Evolutionary conservation across 768 basidiomycete species (phyloP).

Genomic region (Austroboletus festivus): DNA sequence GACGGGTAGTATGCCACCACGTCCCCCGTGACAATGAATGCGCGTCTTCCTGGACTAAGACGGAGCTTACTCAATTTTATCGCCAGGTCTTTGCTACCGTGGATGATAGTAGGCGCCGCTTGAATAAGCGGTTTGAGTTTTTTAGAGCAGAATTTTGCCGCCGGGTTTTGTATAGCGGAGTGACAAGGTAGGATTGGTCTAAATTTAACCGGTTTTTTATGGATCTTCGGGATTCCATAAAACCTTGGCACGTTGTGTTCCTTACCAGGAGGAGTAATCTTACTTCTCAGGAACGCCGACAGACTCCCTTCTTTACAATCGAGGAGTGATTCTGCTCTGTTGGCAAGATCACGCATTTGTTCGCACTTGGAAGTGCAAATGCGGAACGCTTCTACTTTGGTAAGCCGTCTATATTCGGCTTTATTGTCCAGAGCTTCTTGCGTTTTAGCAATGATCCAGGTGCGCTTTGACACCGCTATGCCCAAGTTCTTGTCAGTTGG

Average conservation of each 20-base stretch:
- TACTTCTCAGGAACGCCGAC: neutral
- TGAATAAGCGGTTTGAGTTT: slow-evolving; percentile 8
- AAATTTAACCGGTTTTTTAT: slow-evolving; percentile 9
- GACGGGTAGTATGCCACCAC: slow-evolving; percentile 8
- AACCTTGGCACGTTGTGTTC: neutral
- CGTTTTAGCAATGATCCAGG: neutral
- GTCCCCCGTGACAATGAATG: slow-evolving; percentile 6
- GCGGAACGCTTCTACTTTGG: neutral
- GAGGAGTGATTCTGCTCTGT: neutral
- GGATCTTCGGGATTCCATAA: slow-evolving; percentile 16
- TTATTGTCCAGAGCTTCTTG: neutral
- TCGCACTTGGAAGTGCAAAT: neutral
- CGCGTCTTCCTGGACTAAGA: rapidly evolving
- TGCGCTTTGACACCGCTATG: slow-evolving; percentile 3
- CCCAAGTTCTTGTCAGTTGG: slow-evolving; percentile 4
- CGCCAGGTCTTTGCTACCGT: slow-evolving; percentile 9
- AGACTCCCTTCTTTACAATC: neutral
- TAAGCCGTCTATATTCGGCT: neutral
- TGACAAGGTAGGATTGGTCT: neutral
- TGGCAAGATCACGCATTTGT: neutral
- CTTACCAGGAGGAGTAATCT: neutral
- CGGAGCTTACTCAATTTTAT: slow-evolving; percentile 11
- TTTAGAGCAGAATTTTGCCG: slow-evolving; percentile 3
- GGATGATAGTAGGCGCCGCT: slow-evolving; percentile 3
- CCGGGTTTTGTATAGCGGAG: neutral